Evolutionary conservation across 1,284 basidiomycete genomes (phyloP), one percentile per base, ranked within the genome.

Genomic region (Apiotrichum gracile): DNA sequence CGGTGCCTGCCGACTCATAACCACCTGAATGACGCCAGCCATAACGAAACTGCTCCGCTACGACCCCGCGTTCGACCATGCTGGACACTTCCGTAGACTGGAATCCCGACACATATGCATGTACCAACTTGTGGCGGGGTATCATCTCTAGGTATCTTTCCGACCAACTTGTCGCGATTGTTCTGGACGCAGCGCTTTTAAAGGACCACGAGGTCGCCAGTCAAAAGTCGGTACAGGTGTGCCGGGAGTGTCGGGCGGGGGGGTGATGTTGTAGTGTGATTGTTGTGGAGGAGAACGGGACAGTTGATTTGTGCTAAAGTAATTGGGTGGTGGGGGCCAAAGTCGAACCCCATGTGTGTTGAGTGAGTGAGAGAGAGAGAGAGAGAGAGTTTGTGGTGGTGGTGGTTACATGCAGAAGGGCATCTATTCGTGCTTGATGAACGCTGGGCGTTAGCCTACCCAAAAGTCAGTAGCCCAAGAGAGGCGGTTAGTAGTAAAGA

Each of bases 371-470:
- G 24, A 27, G 40, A 17, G 9, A 29, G 41, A 27, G 22, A n/a
- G 27, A 26, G 42, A n/a, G 24, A 27, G 41, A n/a, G 12, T 29
- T 12, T 14, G 42, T 27, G 39, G 25, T 27, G 12, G 17, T 12
- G 17, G 42, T 27, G 39, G 25, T 27, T 47, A 47, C 46, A 47
- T 47, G 46, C 46, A 47, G 27, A 24, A 37, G 17, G 34, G 16
- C 35, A 37, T 50, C 49, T 50, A 50, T 44, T 50, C 49, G 41
- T 50, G 49, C 34, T 50, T 50, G 33, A 50, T 33, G 25, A 50
- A 50, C 34, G 35, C 49, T 50, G 48, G 25, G 24, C 24, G 25
- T 44, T 24, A 50, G 41, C 41, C 25, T 29, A n/a, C 22, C 25
- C n/a, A n/a, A n/a, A n/a, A n/a, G n/a, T n/a, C n/a, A n/a, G n/a